Base-by-base conservation (phyloP, 192 early-diverging fungal genomes). In the Podila minutissima region DNA sequence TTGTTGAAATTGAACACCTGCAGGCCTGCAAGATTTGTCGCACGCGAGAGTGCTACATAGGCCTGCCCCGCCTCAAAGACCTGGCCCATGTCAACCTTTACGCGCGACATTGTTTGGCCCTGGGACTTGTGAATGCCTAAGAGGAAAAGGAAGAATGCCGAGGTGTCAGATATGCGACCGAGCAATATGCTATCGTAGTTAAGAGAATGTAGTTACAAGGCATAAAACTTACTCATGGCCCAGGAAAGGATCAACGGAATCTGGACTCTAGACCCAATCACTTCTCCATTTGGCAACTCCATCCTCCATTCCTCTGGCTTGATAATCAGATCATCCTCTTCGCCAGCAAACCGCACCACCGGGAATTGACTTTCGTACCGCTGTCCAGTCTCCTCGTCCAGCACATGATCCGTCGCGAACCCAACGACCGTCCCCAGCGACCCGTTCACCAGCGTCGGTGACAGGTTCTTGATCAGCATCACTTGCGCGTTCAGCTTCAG, bases 401-500 rank as follows among this genome's bases (percentile, higher is more conserved):
- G 38, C 3, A 26, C 26, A 33, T 7, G 57, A n/a, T 69, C 71
- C 46, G 66, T 51, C 62, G 70, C 20, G 64, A 87, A 89, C 17
- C 88, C 88, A 0, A 86, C 55, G 0, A 89, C 83, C 3, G 94
- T 84, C 20, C 95, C 95, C 48, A 91, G 86, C n/a, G 90, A 92
- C 64, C 95, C 95, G 72, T 96, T 96, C 28, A 96, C 94, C 10
- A 96, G 74, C 0, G 76, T 83, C 20, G 73, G 62, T 5, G 88
- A 87, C 29, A 91, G 76, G 67, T 95, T 94, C 71, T 94, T 95
- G 37, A 93, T 83, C 59, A 98, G 82, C 93, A 96, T 96, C 2
- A 98, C 97, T 72, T 97, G 97, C 4, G 95, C 93, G 59, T 88
- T 71, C 9, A 82, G 31, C 84, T 95, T 96, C 26, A 98, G 77